Conservation (phyloP, 495 filamentous ascomycete genomes). For the Trichoderma erinaceum region DNA sequence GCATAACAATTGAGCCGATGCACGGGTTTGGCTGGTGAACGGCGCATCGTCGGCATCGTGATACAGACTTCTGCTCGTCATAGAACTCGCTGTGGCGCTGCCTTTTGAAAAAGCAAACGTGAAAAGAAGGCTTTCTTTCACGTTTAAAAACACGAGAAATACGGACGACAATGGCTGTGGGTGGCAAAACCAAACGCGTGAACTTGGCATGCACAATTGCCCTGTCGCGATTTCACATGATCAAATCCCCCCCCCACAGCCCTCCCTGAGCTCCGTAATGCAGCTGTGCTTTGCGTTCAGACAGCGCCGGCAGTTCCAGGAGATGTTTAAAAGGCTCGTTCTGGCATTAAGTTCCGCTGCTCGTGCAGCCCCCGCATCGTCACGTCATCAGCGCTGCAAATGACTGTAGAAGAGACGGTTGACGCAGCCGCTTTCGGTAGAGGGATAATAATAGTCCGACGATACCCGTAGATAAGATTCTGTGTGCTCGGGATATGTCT, state of each 20-base stretch:
- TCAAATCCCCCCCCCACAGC: not conserved
- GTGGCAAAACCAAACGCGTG: no score
- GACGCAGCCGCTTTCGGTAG: not conserved
- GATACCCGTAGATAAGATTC: not conserved
- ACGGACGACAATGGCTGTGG: no score
- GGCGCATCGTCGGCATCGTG: not conserved
- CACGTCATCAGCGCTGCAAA: conserved; percentile 5
- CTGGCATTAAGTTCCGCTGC: not conserved
- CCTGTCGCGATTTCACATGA: no score
- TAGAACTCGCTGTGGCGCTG: no score
- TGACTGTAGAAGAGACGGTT: not conserved
- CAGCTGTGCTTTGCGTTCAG: conserved; percentile 2
- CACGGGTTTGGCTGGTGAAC: not conserved
- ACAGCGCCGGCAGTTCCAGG: not conserved
- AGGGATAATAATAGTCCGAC: not conserved
- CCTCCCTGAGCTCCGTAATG: not conserved
- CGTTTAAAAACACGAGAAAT: no score
- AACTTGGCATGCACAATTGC: no score
- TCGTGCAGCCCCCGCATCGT: conserved; percentile 4
- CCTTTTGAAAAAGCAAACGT: no score
- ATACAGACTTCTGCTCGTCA: no score
- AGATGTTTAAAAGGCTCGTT: not conserved
- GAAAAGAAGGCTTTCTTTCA: no score
- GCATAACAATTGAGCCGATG: conserved; percentile 8
- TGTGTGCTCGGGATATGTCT: not conserved